A percentile compares a stretch with the other conserved stretches of the same genome.
These are phyloP conservation scores for Beta lomatogona DNA, from an alignment of 179 eudicot species.

Conservation along the genomic window DNA sequence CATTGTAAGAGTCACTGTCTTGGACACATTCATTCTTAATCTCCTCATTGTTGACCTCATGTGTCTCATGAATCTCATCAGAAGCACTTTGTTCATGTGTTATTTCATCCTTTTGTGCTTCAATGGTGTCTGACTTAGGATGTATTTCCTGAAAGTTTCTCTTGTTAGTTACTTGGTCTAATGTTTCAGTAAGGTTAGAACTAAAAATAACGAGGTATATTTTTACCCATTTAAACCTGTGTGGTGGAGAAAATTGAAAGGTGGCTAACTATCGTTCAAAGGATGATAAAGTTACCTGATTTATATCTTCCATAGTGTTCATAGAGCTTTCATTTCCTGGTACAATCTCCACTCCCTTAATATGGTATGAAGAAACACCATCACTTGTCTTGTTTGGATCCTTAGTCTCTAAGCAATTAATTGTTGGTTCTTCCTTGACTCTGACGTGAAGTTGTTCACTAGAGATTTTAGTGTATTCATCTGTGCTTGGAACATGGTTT, in stretches of 20 bases:
- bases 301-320: neutral
- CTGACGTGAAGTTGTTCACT: neutral
- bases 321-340: neutral
- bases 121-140: neutral
- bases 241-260: no score
- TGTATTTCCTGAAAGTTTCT: no score
- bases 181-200: no score
- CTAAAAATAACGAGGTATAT: no score
- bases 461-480: neutral
- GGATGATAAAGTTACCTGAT: neutral
- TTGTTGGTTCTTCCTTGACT: neutral
- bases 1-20: neutral
- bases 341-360: neutral
- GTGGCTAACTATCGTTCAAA: no score
- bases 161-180: no score
- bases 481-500: neutral
- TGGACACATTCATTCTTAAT: neutral
- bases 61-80: neutral
- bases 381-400: neutral
- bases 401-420: neutral
- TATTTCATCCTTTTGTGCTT: neutral
- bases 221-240: no score
- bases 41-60: neutral
- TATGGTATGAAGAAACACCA: conserved; percentile 13
- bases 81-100: neutral